Evolutionary conservation across 768 basidiomycete species (phyloP), one percentile per base, ranked within the genome.

Genomic region (Dioszegia crocea): DNA sequence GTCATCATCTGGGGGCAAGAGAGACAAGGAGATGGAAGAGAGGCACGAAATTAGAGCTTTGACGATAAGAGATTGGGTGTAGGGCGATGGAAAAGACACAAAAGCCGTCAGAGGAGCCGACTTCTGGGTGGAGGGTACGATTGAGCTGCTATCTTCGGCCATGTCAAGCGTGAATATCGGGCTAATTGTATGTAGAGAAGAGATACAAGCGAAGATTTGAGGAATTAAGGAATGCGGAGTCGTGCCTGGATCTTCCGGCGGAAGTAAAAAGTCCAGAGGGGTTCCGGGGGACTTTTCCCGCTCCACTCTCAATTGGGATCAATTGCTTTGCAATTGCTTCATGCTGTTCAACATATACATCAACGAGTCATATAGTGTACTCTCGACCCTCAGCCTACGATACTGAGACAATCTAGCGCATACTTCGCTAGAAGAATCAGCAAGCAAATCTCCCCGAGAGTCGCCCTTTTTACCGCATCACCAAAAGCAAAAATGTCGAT

Each of bases 41-140:
- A 79, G 46, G 12, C 74, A 70, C 2, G 70, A 61, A 1, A 77
- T 68, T 27, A 85, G 67, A 24, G 84, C 77, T 39, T 74, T 66
- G 23, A 76, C 77, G 55, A 85, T 79, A 52, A 85, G 81, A 0
- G 77, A 74, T 47, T 80, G 76, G 17, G 83, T 84, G 64, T 84
- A 81, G 1, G 82, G 83, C 14, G 84, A 84, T 4, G 84, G 84
- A 78, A 84, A 85, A 5, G 78, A 80, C 29, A 84, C 80, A 61
- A 83, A 81, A 6, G 81, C 79, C 39, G 60, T 55, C 9, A 76
- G 50, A 58, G 5, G 46, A 19, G 1, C 11, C n/a, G 29, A 23
- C 4, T 10, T 27, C 26, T 21, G 39, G 5, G 33, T 33, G 33
- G 33, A 33, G 33, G 33, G 33, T 33, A 6, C 33, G n/a, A n/a